Evolutionary conservation across 108 stramenopile species (phyloP).

Genomic region (Stephanodiscus triporus): DNA sequence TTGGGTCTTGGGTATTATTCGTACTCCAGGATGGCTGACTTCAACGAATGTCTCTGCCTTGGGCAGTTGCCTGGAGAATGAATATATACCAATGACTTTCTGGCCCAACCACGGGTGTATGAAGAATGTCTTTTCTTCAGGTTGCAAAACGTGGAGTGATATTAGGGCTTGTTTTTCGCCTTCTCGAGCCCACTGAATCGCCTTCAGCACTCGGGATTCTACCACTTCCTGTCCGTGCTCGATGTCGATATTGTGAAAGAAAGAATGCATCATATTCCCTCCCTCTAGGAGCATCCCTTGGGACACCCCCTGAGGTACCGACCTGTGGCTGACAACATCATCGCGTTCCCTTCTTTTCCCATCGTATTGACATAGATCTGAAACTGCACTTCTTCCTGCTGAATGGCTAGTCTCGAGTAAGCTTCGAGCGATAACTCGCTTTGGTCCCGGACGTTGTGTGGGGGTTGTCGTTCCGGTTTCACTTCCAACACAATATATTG

Average conservation of each 20-base stretch:
- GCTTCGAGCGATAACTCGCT: not conserved
- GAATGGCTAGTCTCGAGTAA: no score
- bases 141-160: conserved; percentile 4
- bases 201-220: conserved; percentile 15
- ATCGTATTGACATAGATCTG: not conserved
- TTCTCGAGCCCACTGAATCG: conserved; percentile 25
- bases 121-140: not conserved
- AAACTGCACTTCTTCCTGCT: not conserved
- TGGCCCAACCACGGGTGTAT: conserved; percentile 17
- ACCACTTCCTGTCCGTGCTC: conserved; percentile 1
- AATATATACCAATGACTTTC: not conserved
- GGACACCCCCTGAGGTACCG: not conserved
- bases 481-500: not conserved
- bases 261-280: not conserved
- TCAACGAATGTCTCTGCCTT: conserved; percentile 11
- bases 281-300: not conserved
- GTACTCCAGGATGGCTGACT: conserved; percentile 3
- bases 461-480: not conserved
- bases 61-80: conserved; percentile 13
- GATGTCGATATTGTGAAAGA: conserved; percentile 12
- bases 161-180: conserved; percentile 14
- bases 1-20: conserved; percentile 12
- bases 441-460: not conserved
- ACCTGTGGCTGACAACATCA: not conserved
- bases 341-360: not conserved